phyloP scores from a whole-genome alignment of 2,329 filamentous ascomycete genomes.

The Akanthomyces dipterigenus region DNA sequence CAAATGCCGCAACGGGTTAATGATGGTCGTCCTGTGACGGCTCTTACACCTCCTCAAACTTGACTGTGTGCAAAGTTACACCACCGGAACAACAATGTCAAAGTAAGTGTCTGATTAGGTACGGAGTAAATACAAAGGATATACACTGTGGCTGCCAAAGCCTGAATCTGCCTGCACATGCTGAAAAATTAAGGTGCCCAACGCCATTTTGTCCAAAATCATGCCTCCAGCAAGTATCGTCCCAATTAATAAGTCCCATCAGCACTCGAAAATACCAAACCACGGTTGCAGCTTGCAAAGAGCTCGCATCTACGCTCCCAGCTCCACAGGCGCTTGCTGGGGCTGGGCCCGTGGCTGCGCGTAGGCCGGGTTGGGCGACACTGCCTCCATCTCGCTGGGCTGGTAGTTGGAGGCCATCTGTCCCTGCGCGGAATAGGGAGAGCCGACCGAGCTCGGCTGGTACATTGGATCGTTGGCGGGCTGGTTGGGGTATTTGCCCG shows the following conservation, averaged over 20 bases:
- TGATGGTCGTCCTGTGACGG: not conserved
- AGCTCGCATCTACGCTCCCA: not conserved
- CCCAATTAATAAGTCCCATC: not conserved
- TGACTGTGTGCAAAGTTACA: not conserved
- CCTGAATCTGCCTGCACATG: not conserved
- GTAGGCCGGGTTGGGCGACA: not conserved
- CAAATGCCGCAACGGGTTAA: too few species aligned
- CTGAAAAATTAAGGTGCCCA: not conserved
- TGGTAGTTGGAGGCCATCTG: not conserved
- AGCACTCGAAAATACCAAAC: not conserved
- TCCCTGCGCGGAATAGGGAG: not conserved
- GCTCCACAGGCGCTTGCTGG: not conserved
- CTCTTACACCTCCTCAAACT: not conserved
- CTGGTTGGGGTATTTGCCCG: not conserved
- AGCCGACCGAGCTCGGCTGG: not conserved
- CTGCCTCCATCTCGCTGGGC: constrained; percentile 3
- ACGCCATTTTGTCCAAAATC: not conserved
- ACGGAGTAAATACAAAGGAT: not conserved
- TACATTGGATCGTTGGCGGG: not conserved
- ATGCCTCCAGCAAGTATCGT: not conserved
- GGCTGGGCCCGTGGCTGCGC: not conserved
- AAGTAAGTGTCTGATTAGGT: not conserved
- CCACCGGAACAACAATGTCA: not conserved
- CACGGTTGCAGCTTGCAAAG: not conserved
- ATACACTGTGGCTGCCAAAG: not conserved